Evolutionary conservation across 1,284 basidiomycete genomes (phyloP).

Genomic region (Ustilago shanxiensis): DNA sequence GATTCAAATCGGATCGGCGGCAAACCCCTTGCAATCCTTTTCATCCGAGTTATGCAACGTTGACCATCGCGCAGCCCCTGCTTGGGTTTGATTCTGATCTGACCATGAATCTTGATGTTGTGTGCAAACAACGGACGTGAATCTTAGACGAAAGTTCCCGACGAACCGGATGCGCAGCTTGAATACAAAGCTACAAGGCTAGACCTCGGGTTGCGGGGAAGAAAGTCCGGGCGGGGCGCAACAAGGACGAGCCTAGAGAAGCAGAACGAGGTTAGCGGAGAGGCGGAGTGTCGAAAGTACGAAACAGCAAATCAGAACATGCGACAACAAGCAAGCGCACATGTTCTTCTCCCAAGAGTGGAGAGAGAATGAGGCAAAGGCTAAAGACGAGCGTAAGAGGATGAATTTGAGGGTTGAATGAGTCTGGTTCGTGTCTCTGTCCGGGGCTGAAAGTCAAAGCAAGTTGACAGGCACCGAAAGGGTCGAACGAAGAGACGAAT

Average conservation of each 20-base stretch:
- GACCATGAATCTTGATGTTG: background rate
- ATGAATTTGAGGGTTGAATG: too few species aligned
- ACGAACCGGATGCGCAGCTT: background rate
- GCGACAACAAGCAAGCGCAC: background rate
- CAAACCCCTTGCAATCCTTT: background rate
- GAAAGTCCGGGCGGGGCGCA: background rate
- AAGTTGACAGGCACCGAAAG: background rate
- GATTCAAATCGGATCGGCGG: background rate
- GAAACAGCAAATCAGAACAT: background rate
- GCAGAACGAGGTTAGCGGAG: background rate
- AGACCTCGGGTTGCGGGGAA: background rate
- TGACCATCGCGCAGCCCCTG: background rate
- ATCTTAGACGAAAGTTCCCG: background rate
- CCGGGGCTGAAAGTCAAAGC: background rate
- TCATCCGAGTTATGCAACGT: background rate
- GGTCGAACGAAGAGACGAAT: too few species aligned
- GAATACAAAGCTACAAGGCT: background rate
- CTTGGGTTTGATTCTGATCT: background rate
- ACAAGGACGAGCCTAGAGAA: background rate
- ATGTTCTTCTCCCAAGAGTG: background rate
- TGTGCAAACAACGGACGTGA: background rate
- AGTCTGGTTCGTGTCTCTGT: constrained; percentile 12
- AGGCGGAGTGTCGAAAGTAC: background rate
- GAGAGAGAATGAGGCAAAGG: too few species aligned
- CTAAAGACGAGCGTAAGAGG: background rate